Evolutionary conservation across 176 grass and related monocot genomes (phyloP).

Genomic region (Elaeis guineensis): DNA sequence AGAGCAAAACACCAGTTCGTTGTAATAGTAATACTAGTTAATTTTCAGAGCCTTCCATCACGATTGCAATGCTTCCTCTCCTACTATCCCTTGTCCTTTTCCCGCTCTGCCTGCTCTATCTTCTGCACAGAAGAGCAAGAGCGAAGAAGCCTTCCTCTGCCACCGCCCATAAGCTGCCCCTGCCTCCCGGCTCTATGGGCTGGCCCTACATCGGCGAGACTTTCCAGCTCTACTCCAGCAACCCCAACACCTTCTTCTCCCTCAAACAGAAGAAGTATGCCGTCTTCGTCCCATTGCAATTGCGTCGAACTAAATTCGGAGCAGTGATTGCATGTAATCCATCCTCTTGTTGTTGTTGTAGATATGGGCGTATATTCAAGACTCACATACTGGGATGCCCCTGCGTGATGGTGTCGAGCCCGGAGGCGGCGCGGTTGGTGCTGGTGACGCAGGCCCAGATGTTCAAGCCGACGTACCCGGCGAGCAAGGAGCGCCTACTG

Average conservation of each 20-base stretch:
- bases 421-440: conserved; percentile 90
- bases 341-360: not conserved
- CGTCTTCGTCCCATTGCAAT: no score
- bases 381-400: conserved; percentile 89
- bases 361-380: conserved; percentile 79
- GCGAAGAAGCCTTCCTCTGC: no score
- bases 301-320: not conserved
- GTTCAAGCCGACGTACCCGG: conserved; percentile 97
- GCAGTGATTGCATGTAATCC: no score
- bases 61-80: not conserved
- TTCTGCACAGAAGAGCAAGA: not conserved
- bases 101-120: not conserved
- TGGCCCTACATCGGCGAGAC: conserved; percentile 55
- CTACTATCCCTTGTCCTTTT: not conserved
- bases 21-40: no score
- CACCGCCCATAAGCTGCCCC: conserved; percentile 1
- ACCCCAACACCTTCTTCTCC: conserved; percentile 46
- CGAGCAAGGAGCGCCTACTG: conserved; percentile 95
- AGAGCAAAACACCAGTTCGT: no score
- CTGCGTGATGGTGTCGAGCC: conserved; percentile 97
- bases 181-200: conserved; percentile 52
- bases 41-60: not conserved
- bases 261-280: conserved; percentile 36
- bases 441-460: conserved; percentile 87
- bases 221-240: conserved; percentile 44